Base-by-base conservation (phyloP, 2,329 filamentous ascomycete genomes). In the Albifimbria verrucaria region DNA sequence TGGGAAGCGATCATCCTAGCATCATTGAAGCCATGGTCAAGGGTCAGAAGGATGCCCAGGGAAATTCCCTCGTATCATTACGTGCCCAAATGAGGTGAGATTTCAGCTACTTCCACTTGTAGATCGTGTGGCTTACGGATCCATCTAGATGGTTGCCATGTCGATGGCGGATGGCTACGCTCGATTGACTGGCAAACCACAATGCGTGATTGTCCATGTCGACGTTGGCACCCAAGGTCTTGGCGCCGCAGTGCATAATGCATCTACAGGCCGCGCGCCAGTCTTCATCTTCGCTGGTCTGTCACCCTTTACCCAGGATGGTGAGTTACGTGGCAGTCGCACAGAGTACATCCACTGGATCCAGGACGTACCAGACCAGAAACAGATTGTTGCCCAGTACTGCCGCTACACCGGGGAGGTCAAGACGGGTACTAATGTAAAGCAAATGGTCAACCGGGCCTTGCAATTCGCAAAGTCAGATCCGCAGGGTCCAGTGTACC, bases 291-390 rank as follows among this genome's bases (percentile, higher is more conserved):
- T 92, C 62, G 89, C 89, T 1, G 89, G 89, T 2, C 73, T 92
- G 21, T 89, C 84, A 11, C 89, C 89, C 0, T 89, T 85, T 65
- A 92, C 89, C 0, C 78, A 87, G 22, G 87, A 91, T 60, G 89
- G 89, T 12, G 89, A 92, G 70, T 82, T 87, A 72, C 78, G 85
- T 3, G 89, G 89, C 9, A 85, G 80, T 6, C 77, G 89, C 51
- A 91, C 88, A 1, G 89, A 92, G 69, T 92, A 89, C 68, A 92
- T 91, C 57, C 88, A 92, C 65, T 92, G 89, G 88, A 86, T 92
- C 44, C 89, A 92, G 65, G 87, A 92, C 68, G 86, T 90, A 7
- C 89, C 87, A 0, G 88, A 92, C 62, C 89, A 92, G 71, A 89
- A 87, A 67, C 80, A 84, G 64, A 92, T 96, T 55, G 77, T 95